Evolutionary conservation across 257 asterid genomes (phyloP), one percentile per base, ranked within the genome.

Genomic region (Rehmannia glutinosa): DNA sequence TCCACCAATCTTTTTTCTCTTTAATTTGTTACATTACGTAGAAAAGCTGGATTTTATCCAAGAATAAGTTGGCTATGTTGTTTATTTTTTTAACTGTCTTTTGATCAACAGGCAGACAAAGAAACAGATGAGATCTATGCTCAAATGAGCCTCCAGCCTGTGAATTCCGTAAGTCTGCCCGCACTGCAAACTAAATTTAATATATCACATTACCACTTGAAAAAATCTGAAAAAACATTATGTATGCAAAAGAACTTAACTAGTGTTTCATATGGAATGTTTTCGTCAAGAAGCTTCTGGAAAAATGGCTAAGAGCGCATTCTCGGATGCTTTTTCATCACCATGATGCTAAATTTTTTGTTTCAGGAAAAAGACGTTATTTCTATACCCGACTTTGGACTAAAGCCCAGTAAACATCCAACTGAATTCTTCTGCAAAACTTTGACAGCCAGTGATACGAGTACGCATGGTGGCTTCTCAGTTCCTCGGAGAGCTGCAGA

Each of bases 111-210:
- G 97, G 97, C 95, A 0, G 97, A 89, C 78, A 89, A 83, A 77
- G 97, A 87, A 21, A 87, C 97, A 1, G 97, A 89, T 54, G 97
- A 87, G 72, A 85, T 89, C 72, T 89, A 84, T 65, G 95, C 95
- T 12, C 97, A 89, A 75, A 89, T 89, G 95, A 87, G 89, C 81
- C 91, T 89, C 35, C 97, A 87, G 82, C 93, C 97, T 41, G 95
- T 89, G 52, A 83, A 80, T 71, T 78, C 95, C 54, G 97, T 89
- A 77, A 78, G 93, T 58, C n/a, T n/a, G n/a, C n/a, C n/a, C n/a
- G n/a, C n/a, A n/a, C n/a, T n/a, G n/a, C n/a, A n/a, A 46, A 53
- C 17, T 51, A 20, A 35, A 21, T 41, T 33, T 16, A 5, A 24
- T 23, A 17, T n/a, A 11, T 59, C 54, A 30, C 46, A 3, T 46